Conservation (phyloP, 352 stramenopile genomes). For the Pythium coloratum region DNA sequence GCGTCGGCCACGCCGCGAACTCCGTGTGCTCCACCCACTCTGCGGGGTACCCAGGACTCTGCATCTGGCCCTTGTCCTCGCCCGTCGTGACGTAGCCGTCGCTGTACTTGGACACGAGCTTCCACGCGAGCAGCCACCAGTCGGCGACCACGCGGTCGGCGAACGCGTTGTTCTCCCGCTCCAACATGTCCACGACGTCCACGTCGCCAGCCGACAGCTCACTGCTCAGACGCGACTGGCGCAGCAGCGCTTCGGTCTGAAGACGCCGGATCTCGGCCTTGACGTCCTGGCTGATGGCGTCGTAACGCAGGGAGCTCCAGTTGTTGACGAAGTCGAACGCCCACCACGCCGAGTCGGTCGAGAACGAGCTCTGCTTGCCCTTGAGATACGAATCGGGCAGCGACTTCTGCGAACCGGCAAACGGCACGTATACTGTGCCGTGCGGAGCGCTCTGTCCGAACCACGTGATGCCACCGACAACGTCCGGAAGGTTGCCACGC, state of each 20-base stretch:
- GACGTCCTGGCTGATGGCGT: slow-evolving; percentile 66
- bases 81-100: slow-evolving; percentile 70
- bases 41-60: slow-evolving; percentile 55
- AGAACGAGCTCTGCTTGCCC: slow-evolving; percentile 73
- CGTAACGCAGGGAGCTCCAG: slow-evolving; percentile 74
- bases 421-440: slow-evolving; percentile 71
- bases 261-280: slow-evolving; percentile 35
- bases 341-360: slow-evolving; percentile 72
- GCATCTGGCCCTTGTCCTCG: slow-evolving; percentile 45
- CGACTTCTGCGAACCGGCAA: slow-evolving; percentile 49
- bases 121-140: slow-evolving; percentile 70
- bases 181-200: slow-evolving; percentile 22
- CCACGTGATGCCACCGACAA: slow-evolving; percentile 58
- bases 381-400: slow-evolving; percentile 60
- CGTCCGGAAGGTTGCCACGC: slow-evolving; percentile 37
- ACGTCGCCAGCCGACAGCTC: slow-evolving; percentile 16
- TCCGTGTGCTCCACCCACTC: slow-evolving; percentile 59
- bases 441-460: slow-evolving; percentile 68
- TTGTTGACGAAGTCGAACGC: slow-evolving; percentile 89
- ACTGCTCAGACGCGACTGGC: slow-evolving; percentile 8
- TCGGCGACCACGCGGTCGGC: slow-evolving; percentile 49
- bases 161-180: slow-evolving; percentile 49
- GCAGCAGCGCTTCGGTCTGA: slow-evolving; percentile 39
- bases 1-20: slow-evolving; percentile 21
- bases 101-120: slow-evolving; percentile 67